Evolutionary conservation across 2,329 filamentous ascomycete species (phyloP), one percentile per base, ranked within the genome.

Genomic region (Penicillium sp.): DNA sequence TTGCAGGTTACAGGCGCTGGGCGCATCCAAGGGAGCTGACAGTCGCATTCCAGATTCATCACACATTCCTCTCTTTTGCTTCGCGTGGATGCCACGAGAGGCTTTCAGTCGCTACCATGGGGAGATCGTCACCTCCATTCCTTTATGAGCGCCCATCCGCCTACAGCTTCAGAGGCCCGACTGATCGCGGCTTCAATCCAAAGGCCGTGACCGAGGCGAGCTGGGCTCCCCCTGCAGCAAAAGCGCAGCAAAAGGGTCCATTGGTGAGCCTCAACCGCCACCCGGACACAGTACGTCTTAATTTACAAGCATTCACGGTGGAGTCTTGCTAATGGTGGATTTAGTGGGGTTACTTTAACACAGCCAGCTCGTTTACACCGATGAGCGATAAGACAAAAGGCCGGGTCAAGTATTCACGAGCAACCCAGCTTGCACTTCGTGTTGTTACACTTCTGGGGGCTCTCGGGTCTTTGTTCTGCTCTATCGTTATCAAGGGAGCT

Each of bases 201-300:
- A 95, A 91, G 69, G 87, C 88, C 52, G 80, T 90, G 41, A 91
- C 89, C 18, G 80, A 89, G 65, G 87, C 88, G 54, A 92, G 87
- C 72, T 88, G 82, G 76, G 75, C 82, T 63, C 80, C 82, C 11
- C 80, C 81, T 46, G 66, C 69, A 34, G 76, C 72, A 22, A 84
- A 79, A 63, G 77, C 81, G 35, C 86, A 87, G 76, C 80, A 78
- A 37, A 77, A 87, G 45, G 90, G 89, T 0, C 90, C 89, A 11
- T 73, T 95, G 56, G 73, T 96, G 55, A 80, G 86, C 52, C 87
- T 95, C 76, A 93, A 95, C 69, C 80, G 81, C 50, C 91, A 95
- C 69, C 90, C 91, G 1, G 90, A 96, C 64, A 72, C 72, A 14
- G 86, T 89, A 78, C 64, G 83, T 50, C 9, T 27, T n/a, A 31